Evolutionary conservation across 2,329 filamentous ascomycete species (phyloP), one percentile per base, ranked within the genome.

Genomic region (Diaporthe velutina): DNA sequence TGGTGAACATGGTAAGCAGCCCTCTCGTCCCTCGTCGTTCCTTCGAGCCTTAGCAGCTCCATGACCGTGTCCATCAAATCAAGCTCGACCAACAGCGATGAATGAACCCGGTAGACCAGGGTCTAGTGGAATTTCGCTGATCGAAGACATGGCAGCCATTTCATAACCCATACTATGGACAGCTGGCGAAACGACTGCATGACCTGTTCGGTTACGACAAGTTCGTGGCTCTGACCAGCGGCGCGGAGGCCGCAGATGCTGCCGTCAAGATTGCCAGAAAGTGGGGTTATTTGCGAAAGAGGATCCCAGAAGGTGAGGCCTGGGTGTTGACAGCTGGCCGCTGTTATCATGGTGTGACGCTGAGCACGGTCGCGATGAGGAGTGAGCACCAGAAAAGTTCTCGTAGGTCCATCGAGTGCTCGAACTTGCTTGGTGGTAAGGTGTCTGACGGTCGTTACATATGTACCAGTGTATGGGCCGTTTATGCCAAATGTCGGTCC

Each of bases 341-440:
- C 12, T 72, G 70, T n/a, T 72, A 72, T 17, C 55, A 72, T 5
- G 70, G 70, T 1, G 70, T 66, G 52, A 72, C 70, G 12, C 25
- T 72, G 45, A 67, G 64, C 30, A 67, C 64, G 17, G 57, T 60
- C 33, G 45, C 70, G 33, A 72, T 61, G 55, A 61, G 70, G 25
- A 55, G 50, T 28, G 50, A 42, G 28, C 50, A 60, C 30, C 68
- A 71, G 50, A 71, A 57, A n/a, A 60, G 35, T 4, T 17, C 19
- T 60, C 10, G 68, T 71, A 33, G 60, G 68, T 71, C n/a, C 6
- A 22, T 5, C 9, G 4, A 38, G 52, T 22, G 7, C 4, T 67
- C 13, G 30, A 25, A 19, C n/a, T 4, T 19, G 1, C 45, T 38
- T 50, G 28, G 60, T 2, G 12, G n/a, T 7, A 12, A 25, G 2